A percentile compares a stretch with the other conserved stretches of the same genome.
phyloP scores from a whole-genome alignment of 164 flowering plant genomes.

The Cinnamomum chago region DNA sequence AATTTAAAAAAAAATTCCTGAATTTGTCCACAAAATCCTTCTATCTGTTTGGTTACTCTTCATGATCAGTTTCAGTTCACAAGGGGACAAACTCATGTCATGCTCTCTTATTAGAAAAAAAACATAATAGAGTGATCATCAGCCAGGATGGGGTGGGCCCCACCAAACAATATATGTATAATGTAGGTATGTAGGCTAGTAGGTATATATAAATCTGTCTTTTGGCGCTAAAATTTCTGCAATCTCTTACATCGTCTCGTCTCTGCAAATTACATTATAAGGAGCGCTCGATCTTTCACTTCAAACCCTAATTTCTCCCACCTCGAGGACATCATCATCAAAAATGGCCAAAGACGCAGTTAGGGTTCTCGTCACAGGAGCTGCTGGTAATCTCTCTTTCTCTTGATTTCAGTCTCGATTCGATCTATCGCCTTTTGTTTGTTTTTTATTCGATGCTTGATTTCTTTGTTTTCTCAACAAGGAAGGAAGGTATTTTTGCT shows the following conservation, averaged over 20 bases:
- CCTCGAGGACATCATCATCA: neutral
- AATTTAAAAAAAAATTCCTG: no score
- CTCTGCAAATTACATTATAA: neutral
- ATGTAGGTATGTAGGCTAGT: no score
- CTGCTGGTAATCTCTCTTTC: slow-evolving; percentile 14
- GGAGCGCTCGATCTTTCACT: neutral
- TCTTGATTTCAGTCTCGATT: neutral
- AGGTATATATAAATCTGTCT: no score
- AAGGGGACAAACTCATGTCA: no score
- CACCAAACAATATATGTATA: no score
- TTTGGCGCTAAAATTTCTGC: neutral
- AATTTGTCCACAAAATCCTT: no score
- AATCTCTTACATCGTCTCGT: neutral
- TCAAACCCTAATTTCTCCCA: neutral
- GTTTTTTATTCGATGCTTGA: neutral
- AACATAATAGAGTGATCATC: no score
- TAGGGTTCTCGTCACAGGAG: slow-evolving; percentile 16
- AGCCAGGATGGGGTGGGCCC: no score
- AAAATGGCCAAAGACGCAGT: slow-evolving; percentile 13
- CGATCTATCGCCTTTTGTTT: neutral
- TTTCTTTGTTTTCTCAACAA: neutral
- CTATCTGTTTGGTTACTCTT: no score
- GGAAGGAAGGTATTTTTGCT: neutral
- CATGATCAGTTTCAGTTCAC: no score
- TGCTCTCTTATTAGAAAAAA: no score